phyloP scores from a whole-genome alignment of 2,329 filamentous ascomycete genomes.

The Alternaria arborescens region DNA sequence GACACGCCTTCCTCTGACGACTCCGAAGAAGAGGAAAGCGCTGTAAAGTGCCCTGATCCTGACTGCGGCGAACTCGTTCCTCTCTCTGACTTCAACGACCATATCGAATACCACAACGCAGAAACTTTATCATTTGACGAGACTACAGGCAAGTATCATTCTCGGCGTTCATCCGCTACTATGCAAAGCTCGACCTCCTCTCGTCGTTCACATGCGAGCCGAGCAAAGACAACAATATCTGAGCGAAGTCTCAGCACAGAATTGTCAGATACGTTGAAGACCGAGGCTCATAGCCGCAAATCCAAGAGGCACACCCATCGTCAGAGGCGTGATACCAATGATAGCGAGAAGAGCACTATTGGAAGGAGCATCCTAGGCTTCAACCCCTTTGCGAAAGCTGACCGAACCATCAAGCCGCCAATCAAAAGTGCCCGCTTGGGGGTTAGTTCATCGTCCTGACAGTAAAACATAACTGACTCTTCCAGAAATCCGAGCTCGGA shows the following conservation, averaged over 20 bases:
- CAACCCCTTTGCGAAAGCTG: constrained; percentile 40
- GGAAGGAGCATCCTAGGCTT: constrained; percentile 48
- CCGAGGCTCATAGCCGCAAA: constrained; percentile 30
- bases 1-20: constrained; percentile 42
- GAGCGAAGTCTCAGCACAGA: constrained; percentile 33
- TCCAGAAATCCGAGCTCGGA: constrained; percentile 56
- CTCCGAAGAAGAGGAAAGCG: constrained; percentile 41
- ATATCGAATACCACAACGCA: constrained; percentile 56
- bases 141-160: constrained; percentile 45
- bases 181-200: constrained; percentile 38
- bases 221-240: constrained; percentile 34
- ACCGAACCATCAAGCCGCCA: constrained; percentile 42
- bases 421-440: constrained; percentile 45
- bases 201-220: constrained; percentile 17
- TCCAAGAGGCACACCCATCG: constrained; percentile 35
- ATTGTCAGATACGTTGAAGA: constrained; percentile 26
- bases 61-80: constrained; percentile 56
- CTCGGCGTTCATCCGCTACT: constrained; percentile 40
- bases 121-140: constrained; percentile 52
- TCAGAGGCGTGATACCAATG: constrained; percentile 35
- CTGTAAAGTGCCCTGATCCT: constrained; percentile 52
- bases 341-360: constrained; percentile 48
- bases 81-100: constrained; percentile 55
- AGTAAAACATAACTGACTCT: constrained; percentile 28
- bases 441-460: constrained; percentile 31